Percentiles rank a stretch among this genome's conserved stretches.
These are phyloP conservation scores for Aulographum hederae DNA, from an alignment of 2,329 filamentous ascomycete genomes.

Conservation along the genomic window DNA sequence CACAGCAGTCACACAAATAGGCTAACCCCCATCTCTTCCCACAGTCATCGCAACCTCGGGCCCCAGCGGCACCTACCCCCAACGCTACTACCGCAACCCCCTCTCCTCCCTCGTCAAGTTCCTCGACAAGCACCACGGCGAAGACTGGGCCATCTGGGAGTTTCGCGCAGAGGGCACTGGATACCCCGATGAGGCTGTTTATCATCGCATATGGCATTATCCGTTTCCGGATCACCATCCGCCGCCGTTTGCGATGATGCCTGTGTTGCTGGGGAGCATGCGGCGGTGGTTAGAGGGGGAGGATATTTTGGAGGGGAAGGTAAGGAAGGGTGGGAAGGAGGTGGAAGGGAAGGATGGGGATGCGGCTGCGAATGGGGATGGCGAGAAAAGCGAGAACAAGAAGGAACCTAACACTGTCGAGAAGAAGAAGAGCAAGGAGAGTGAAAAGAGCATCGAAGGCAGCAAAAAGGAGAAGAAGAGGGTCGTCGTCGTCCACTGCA, in stretches of 20 bases:
- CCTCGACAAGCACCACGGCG: constrained; percentile 66
- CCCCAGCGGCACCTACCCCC: constrained; percentile 73
- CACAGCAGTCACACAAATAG: too few species aligned
- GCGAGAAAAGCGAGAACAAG: neutral
- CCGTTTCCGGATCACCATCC: constrained; percentile 97
- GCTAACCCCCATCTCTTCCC: neutral
- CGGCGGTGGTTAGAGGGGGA: constrained; percentile 50
- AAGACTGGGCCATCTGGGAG: constrained; percentile 86
- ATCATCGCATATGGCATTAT: constrained; percentile 72
- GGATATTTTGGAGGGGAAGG: too few species aligned
- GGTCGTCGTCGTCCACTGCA: constrained; percentile 88
- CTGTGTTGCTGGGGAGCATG: constrained; percentile 83
- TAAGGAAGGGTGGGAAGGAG: constrained; percentile 4
- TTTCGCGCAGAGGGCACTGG: constrained; percentile 93
- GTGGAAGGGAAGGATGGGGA: constrained; percentile 13
- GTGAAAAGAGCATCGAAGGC: too few species aligned
- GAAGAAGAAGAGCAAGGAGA: constrained; percentile 8
- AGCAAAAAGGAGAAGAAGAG: constrained; percentile 31
- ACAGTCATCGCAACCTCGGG: constrained; percentile 58
- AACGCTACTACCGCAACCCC: constrained; percentile 85
- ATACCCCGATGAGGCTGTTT: constrained; percentile 80
- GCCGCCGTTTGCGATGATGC: constrained; percentile 77
- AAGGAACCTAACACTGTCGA: constrained; percentile 8
- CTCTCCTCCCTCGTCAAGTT: constrained; percentile 74
- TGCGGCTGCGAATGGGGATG: constrained; percentile 1